These are phyloP conservation scores for Solanum appendiculatum DNA, from an alignment of 257 asterid species.

Conservation along the genomic window DNA sequence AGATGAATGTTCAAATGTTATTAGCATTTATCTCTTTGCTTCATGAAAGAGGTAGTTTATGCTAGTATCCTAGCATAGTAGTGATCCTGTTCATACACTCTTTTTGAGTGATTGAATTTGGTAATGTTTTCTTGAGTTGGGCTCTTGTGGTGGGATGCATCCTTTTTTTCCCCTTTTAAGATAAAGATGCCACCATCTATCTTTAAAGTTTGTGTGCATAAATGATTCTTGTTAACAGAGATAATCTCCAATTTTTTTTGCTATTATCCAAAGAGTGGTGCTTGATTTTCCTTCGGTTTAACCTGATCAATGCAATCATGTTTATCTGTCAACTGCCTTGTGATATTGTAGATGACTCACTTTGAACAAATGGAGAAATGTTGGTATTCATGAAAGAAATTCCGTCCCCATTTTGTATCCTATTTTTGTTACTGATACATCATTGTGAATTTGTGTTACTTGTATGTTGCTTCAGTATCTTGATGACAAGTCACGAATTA, in stretches of 20 bases:
- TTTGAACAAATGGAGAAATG: not conserved
- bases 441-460: not conserved
- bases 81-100: not conserved
- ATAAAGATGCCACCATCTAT: not conserved
- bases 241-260: not conserved
- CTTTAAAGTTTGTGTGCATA: not conserved
- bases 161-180: not conserved
- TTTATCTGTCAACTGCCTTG: not conserved
- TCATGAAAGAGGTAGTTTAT: not conserved
- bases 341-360: not conserved
- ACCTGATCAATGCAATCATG: not conserved
- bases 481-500: conserved; percentile 75
- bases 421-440: not conserved
- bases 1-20: not conserved
- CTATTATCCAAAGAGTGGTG: not conserved
- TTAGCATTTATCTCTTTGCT: not conserved
- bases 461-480: conserved; percentile 45
- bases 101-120: not conserved
- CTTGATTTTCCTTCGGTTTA: not conserved
- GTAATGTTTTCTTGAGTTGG: not conserved
- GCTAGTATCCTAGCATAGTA: not conserved
- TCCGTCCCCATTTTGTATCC: not conserved
- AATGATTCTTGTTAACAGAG: not conserved
- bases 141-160: not conserved
- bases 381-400: not conserved